A percentile compares a stretch with the other conserved stretches of the same genome.
These are phyloP conservation scores for Cubamyces sp. DNA, from an alignment of 768 basidiomycete species.

Conservation along the genomic window DNA sequence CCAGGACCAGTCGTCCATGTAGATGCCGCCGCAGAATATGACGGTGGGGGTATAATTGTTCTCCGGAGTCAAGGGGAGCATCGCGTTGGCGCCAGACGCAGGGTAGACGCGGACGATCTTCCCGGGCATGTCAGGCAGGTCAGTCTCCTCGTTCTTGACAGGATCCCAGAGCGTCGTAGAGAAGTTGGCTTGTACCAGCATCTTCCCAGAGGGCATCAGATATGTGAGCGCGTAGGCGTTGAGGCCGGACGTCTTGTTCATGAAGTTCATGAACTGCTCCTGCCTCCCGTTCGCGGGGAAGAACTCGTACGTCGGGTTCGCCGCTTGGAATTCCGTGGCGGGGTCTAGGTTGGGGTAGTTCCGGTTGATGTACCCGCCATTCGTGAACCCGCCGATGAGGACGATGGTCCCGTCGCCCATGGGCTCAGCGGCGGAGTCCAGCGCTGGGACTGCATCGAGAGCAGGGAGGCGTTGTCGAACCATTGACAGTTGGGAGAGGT, in stretches of 20 bases:
- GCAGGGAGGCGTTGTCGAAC: constrained; percentile 66
- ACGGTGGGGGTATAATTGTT: constrained; percentile 88
- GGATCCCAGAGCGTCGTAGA: constrained; percentile 67
- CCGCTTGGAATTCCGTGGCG: constrained; percentile 61
- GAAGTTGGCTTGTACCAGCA: constrained; percentile 83
- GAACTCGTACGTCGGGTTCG: constrained; percentile 85
- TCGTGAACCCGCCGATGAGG: constrained; percentile 80
- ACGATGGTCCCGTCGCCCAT: constrained; percentile 77
- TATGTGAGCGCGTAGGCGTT: constrained; percentile 78
- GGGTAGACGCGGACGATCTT: constrained; percentile 84
- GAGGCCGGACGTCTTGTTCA: constrained; percentile 72
- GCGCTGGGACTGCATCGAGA: constrained; percentile 68
- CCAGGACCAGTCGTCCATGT: constrained; percentile 72
- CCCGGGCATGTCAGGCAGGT: constrained; percentile 73
- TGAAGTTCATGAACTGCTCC: constrained; percentile 64
- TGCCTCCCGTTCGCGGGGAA: constrained; percentile 61
- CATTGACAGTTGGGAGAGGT: constrained; percentile 57
- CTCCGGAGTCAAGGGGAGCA: constrained; percentile 88
- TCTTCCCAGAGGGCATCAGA: constrained; percentile 74
- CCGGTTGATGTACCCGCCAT: constrained; percentile 79
- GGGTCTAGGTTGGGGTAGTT: constrained; percentile 75
- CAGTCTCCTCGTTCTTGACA: constrained; percentile 56
- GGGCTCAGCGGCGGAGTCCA: constrained; percentile 80
- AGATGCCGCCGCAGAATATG: constrained; percentile 88
- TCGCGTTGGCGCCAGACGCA: constrained; percentile 84